Percentiles rank a stretch among this genome's conserved stretches.
phyloP scores from a whole-genome alignment of 805 yeast species.

The Tanozyma kutaoensis region DNA sequence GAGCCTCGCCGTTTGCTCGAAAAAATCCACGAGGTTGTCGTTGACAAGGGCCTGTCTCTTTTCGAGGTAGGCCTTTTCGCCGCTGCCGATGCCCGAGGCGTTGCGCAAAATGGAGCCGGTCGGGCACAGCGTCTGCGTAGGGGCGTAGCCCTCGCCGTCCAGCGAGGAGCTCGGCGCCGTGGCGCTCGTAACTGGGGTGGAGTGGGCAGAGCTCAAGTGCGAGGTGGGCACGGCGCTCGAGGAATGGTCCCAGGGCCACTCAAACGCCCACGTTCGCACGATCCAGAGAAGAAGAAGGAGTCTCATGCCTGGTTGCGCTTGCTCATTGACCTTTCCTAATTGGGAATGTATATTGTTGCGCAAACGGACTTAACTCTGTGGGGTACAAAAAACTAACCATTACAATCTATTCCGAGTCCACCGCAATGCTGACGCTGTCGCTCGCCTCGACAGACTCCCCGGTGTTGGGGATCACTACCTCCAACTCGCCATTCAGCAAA shows the following conservation, averaged over 20 bases:
- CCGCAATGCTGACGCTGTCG: slow-evolving; percentile 13
- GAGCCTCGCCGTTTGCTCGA: background rate
- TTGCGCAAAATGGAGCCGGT: background rate
- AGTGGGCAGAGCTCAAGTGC: too few species aligned
- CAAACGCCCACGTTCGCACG: background rate
- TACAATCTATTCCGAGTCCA: slow-evolving; percentile 4
- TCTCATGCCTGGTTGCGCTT: background rate
- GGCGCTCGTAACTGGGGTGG: too few species aligned
- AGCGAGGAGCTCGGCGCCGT: background rate
- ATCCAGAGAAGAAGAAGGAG: background rate
- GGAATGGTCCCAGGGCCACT: background rate
- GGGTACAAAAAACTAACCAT: background rate
- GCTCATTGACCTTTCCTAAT: background rate
- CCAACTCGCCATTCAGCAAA: slow-evolving; percentile 25
- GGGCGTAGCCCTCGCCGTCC: background rate
- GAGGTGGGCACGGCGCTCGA: too few species aligned
- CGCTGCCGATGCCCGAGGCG: background rate
- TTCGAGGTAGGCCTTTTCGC: background rate
- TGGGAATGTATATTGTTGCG: background rate
- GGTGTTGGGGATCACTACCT: slow-evolving; percentile 26
- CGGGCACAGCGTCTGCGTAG: background rate
- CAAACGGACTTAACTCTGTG: background rate
- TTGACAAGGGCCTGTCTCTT: background rate
- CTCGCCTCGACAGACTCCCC: slow-evolving; percentile 7
- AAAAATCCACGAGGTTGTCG: background rate